These are phyloP conservation scores for Rhizomucor miehei DNA, from an alignment of 371 early-diverging fungal genomes.

Conservation along the genomic window DNA sequence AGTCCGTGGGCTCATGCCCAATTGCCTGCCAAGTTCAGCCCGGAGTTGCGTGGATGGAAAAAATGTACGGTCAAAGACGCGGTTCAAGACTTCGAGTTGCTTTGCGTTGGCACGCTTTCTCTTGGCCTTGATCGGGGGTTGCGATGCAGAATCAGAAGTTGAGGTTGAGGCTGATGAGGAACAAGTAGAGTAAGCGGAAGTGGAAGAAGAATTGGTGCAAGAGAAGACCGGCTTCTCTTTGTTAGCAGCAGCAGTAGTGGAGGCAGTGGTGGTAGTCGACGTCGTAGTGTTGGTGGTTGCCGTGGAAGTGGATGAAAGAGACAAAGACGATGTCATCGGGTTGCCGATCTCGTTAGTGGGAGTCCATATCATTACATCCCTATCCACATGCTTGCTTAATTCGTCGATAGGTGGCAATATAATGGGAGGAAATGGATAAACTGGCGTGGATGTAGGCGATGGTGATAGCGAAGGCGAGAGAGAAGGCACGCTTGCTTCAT, in stretches of 20 bases:
- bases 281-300: not conserved
- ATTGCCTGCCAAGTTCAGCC: conserved; percentile 77
- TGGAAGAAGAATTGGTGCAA: not conserved
- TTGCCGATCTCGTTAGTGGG: not conserved
- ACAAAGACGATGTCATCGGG: conserved; percentile 6
- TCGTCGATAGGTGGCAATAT: not conserved
- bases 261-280: not conserved
- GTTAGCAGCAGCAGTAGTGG: not conserved
- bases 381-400: not conserved
- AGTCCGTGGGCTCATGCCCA: conserved; percentile 81
- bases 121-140: conserved; percentile 40
- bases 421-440: not conserved
- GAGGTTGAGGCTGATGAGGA: not conserved
- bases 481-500: not conserved
- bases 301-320: conserved; percentile 1
- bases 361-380: not conserved
- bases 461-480: not conserved
- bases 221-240: conserved; percentile 12
- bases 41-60: conserved; percentile 78
- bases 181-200: not conserved
- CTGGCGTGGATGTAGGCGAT: not conserved
- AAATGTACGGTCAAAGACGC: conserved; percentile 57
- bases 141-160: conserved; percentile 1
- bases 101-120: conserved; percentile 51
- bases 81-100: conserved; percentile 53